Base-by-base conservation (phyloP, 768 basidiomycete species). In the Pluteus cervinus region DNA sequence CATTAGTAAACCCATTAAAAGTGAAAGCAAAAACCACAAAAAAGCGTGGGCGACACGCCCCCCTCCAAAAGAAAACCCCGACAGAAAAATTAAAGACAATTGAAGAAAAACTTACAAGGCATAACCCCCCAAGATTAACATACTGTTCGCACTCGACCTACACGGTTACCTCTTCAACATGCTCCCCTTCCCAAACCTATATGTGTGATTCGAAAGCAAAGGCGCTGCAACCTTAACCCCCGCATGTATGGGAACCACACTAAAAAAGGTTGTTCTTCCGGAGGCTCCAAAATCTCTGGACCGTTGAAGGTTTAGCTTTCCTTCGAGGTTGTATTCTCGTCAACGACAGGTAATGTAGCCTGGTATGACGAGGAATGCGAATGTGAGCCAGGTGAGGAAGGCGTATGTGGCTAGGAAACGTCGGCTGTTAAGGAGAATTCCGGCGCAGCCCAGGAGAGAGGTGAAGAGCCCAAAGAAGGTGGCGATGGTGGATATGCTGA, bases 101-200 rank as follows among this genome's bases (percentile, higher is more conserved):
- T 26, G 40, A n/a, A 17, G 17, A 16, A 26, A 34, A 7, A 65
- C 70, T 21, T 44, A 86, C 85, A 68, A 79, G 14, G 83, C 84
- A 53, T 86, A 88, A 41, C 81, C 79, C 45, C 89, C 86, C 81
- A 88, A 80, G 54, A 90, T 86, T 36, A 84, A 82, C 80, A 88
- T 84, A 42, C 74, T 79, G 41, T 69, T 72, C 68, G 75, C 62
- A 60, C 78, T 79, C 31, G 88, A 66, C 24, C 85, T 67, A 57
- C 89, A 89, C 10, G 81, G n/a, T n/a, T n/a, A n/a, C n/a, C n/a
- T 76, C 66, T 86, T 84, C 40, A 86, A 86, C 71, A 82, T 86
- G 76, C 87, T 79, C 42, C 87, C 86, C 65, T 88, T 89, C 7
- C 86, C 86, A 56, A 89, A 89, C 36, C 86, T 70, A 55, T 87